Base-by-base conservation (phyloP, 164 flowering plant species). In the Macadamia integrifolia region DNA sequence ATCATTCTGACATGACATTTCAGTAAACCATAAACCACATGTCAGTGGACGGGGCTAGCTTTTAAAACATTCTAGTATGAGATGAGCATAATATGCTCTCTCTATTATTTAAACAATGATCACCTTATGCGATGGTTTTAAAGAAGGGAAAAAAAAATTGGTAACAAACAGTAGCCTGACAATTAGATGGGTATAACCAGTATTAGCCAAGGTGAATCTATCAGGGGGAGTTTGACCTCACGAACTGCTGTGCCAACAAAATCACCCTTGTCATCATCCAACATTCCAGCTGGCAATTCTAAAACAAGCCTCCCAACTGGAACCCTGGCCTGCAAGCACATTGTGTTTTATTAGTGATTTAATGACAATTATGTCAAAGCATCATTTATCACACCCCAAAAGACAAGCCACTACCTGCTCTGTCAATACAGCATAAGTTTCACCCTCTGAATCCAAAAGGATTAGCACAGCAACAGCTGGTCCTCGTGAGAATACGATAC, bases 251-350 rank as follows among this genome's bases (percentile, higher is more conserved):
- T 91, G 58, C 98, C 98, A 70, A 86, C 74, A 71, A 93, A 80
- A 77, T 89, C 97, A 60, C 93, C 94, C 63, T 84, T 80, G 78
- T 89, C 92, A 79, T 88, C 94, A 73, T 93, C 96, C 82, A 93
- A 75, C 98, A 93, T 93, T 76, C 98, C 98, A 80, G 98, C 98
- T 65, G 98, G 98, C 77, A 93, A 80, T 73, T 93, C 98, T 80
- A 93, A 78, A 11, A 90, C 78, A 73, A 78, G 73, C 82, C 80
- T 86, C 48, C 98, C 97, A 66, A 87, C 85, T 69, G 98, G 97
- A 65, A 93, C 95, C 76, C 98, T 84, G 71, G 75, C 97, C 97
- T 93, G 68, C 72, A 30, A n/a, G 1, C 55, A 29, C 62, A 30
- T 14, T 58, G 18, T 13, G 6, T 29, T 62, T 68, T 68, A 18